Conservation (phyloP, 306 rosid genomes). For the Prunus dulcis region DNA sequence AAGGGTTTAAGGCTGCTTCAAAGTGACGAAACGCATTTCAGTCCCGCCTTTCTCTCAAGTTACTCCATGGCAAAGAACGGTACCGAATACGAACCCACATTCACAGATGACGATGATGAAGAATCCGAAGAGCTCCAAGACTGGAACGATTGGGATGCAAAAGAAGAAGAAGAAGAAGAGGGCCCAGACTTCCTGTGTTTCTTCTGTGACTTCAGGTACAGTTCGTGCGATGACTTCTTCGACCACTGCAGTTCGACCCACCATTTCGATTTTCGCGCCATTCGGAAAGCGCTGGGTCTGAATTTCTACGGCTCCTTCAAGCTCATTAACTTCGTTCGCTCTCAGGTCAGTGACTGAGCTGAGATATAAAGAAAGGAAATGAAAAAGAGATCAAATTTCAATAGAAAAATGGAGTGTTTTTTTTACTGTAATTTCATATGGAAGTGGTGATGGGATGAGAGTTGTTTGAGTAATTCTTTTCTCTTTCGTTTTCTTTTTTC, state of each 20-base stretch:
- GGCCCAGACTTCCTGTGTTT: slow-evolving; percentile 48
- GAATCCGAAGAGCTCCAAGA: slow-evolving; percentile 31
- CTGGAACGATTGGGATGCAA: slow-evolving; percentile 71
- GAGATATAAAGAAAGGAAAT: not conserved
- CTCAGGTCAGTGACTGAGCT: slow-evolving; percentile 41
- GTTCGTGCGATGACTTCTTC: slow-evolving; percentile 42
- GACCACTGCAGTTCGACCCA: slow-evolving; percentile 60
- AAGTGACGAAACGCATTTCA: not conserved
- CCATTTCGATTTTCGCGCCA: slow-evolving; percentile 54
- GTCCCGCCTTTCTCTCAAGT: not conserved
- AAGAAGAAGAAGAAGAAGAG: slow-evolving; percentile 31
- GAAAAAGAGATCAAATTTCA: not conserved
- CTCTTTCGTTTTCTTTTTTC: not conserved
- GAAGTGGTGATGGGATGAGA: not conserved
- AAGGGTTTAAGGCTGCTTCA: slow-evolving; percentile 4
- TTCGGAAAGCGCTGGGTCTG: slow-evolving; percentile 39
- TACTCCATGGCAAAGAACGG: slow-evolving; percentile 11
- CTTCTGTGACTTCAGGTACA: slow-evolving; percentile 60
- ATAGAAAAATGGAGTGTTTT: not conserved
- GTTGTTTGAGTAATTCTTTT: not conserved
- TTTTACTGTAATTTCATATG: too few species aligned
- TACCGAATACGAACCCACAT: not conserved
- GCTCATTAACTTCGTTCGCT: slow-evolving; percentile 76
- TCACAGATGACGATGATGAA: slow-evolving; percentile 23
- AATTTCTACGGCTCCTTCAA: slow-evolving; percentile 78